Conservation (phyloP, 805 yeast species). For the Kodamaea hsintzibuensis region DNA sequence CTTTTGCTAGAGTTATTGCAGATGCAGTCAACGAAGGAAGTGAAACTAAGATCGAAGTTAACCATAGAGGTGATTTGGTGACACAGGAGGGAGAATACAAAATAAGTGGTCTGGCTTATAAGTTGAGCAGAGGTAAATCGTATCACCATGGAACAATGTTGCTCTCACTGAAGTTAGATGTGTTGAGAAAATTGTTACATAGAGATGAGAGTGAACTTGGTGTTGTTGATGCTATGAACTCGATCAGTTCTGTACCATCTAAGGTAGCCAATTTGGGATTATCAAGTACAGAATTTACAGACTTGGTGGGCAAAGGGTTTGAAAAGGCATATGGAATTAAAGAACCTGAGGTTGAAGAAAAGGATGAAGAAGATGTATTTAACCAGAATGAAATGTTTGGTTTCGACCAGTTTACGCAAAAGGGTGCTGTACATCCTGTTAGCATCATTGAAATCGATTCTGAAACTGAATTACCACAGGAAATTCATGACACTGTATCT, state of each 20-base stretch:
- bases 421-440: constrained; percentile 8
- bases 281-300: constrained; percentile 45
- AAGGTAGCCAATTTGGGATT: constrained; percentile 70
- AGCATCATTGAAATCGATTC: constrained; percentile 23
- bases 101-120: constrained; percentile 92
- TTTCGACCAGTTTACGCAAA: constrained; percentile 30
- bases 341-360: constrained; percentile 1
- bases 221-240: constrained; percentile 45
- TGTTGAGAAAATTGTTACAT: constrained; percentile 59
- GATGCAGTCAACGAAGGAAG: constrained; percentile 26
- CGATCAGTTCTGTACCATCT: constrained; percentile 76
- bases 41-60: constrained; percentile 45
- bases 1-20: constrained; percentile 50
- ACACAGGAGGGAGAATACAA: constrained; percentile 48
- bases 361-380: constrained; percentile 17
- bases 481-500: constrained; percentile 39
- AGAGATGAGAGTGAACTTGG: constrained; percentile 44
- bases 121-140: constrained; percentile 75
- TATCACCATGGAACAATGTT: constrained; percentile 98
- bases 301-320: constrained; percentile 44
- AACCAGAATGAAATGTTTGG: constrained; percentile 38
- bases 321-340: constrained; percentile 21
- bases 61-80: constrained; percentile 79
- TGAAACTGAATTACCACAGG: constrained; percentile 32
- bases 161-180: constrained; percentile 60